Evolutionary conservation across 1,284 basidiomycete species (phyloP), one percentile per base, ranked within the genome.

Genomic region (Inonotus hispidus): DNA sequence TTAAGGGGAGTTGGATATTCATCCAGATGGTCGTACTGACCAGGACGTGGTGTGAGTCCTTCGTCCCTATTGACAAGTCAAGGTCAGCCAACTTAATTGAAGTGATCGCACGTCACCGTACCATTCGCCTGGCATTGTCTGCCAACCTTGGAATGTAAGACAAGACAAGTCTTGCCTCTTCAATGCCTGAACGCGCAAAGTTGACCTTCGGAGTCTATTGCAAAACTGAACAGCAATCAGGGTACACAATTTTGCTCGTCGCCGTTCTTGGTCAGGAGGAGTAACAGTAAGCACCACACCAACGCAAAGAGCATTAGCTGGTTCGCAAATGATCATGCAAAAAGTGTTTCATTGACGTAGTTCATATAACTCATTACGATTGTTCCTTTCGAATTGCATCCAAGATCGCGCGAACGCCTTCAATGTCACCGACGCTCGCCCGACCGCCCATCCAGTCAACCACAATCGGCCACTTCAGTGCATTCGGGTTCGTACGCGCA

Each of bases 401-500:
- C 68, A 90, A 67, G 14, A 91, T 84, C 1, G 69, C 68, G 56
- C 79, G 81, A 16, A 90, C 88, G 19, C 84, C 83, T 6, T 87
- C 83, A n/a, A 85, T 73, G 59, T 86, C 81, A 0, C 88, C 88
- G 0, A 90, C 72, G 27, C 79, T 79, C 11, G 82, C 87, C 47
- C 77, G 77, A 0, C 88, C 88, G n/a, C 75, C 79, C n/a, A 75
- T 71, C 88, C 89, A 91, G 66, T 91, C 83, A 1, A 91, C 89
- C 0, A 91, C 87, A 53, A 91, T 80, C 0, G 89, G 88, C 87
- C 87, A 91, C 67, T 84, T 88, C 63, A 90, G 69, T 14, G 78
- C 79, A 14, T 74, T 77, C 0, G 84, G 85, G 57, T 85, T 84
- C 68, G 76, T 74, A 32, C 71, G 65, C 0, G 78, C 87, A 7